These are phyloP conservation scores for Clarireedia paspali DNA, from an alignment of 2,329 filamentous ascomycete species.

Conservation along the genomic window DNA sequence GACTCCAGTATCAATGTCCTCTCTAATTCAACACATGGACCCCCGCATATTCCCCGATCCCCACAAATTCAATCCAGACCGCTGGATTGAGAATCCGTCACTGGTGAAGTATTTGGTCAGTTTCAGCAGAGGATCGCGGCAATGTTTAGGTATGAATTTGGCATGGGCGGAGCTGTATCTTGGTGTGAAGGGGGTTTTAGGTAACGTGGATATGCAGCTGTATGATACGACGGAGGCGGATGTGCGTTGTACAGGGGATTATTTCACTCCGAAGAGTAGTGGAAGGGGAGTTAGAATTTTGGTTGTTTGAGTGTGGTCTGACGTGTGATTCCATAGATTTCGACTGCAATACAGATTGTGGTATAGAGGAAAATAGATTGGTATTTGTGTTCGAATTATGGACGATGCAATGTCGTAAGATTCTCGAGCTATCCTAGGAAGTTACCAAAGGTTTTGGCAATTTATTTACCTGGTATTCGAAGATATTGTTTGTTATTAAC, in stretches of 20 bases:
- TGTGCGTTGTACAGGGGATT: not conserved
- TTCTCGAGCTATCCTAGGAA: no score
- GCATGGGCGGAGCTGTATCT: slow-evolving; percentile 1
- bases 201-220: not conserved
- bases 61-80: slow-evolving; percentile 33
- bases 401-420: no score
- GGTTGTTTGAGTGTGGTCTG: not conserved
- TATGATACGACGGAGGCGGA: not conserved
- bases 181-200: not conserved
- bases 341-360: no score
- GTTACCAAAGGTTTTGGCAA: no score
- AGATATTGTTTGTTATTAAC: no score
- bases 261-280: not conserved
- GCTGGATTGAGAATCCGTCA: slow-evolving; percentile 30
- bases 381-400: no score
- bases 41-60: slow-evolving; percentile 33
- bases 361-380: no score
- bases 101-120: slow-evolving; percentile 30
- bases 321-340: no score
- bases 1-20: slow-evolving; percentile 34
- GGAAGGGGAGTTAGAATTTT: not conserved
- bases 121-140: slow-evolving; percentile 35
- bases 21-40: slow-evolving; percentile 34
- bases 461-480: no score
- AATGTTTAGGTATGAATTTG: slow-evolving; percentile 32